Base-by-base conservation (phyloP, 179 eudicot genomes). In the Corrigiola litoralis region DNA sequence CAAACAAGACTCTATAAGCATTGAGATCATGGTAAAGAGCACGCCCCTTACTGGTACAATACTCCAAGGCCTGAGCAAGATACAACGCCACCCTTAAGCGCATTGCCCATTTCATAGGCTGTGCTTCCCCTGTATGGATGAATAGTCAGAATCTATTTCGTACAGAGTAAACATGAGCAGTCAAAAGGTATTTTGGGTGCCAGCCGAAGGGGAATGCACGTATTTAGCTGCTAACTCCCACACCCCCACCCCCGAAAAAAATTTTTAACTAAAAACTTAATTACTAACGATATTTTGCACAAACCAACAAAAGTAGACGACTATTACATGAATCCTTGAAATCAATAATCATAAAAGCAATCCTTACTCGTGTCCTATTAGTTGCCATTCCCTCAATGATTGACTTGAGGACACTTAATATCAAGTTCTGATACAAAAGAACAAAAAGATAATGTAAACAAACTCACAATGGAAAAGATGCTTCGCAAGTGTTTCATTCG, bases 21-120 rank as follows among this genome's bases (percentile, higher is more conserved):
- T 90, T 90, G 17, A 90, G 90, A 78, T 90, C 97, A 75, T 90
- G 97, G 65, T 90, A 90, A 59, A 90, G 87, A 33, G 85, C 86
- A 25, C 97, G 97, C 16, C 97, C 95, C 54, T 81, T 86, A 68
- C 63, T 86, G 12, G 92, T 90, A 69, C 95, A 90, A 65, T 90
- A 90, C 58, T 90, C 97, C 34, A 90, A 74, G 58, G 97, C 97
- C 77, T 88, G 80, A 44, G 95, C 90, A 74, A 90, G 85, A 77
- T 85, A 75, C 36, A 88, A 70, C 16, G 90, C 92, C 66, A 90
- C 97, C 77, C 96, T 81, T 65, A 90, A 80, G 59, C 97, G 84
- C 96, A 90, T 90, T 18, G 97, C 79, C 96, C 97, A 90, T 77
- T 82, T 86, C 96, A 88, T 86, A 49, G 95, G 97, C 5, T 85